Evolutionary conservation across 2,329 filamentous ascomycete species (phyloP).

Genomic region (Neoarthrinium moseri): DNA sequence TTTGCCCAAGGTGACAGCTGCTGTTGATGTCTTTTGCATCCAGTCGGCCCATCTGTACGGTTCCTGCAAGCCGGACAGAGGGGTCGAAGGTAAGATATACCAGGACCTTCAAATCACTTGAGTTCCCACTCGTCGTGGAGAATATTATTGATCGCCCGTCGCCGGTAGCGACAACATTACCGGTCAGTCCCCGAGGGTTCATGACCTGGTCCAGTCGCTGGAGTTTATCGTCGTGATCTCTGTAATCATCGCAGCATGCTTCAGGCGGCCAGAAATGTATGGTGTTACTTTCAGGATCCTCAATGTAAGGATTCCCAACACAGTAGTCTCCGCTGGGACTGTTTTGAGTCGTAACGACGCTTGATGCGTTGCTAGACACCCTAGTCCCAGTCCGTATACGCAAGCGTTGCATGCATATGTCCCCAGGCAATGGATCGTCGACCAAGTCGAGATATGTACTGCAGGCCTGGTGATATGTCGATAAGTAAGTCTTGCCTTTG

Average conservation of each 20-base stretch:
- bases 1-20: not conserved
- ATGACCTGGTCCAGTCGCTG: conserved; percentile 19
- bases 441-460: conserved; percentile 60
- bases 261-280: conserved; percentile 26
- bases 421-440: conserved; percentile 42
- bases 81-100: conserved; percentile 29
- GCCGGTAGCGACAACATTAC: conserved; percentile 17
- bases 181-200: conserved; percentile 17
- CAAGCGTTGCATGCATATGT: conserved; percentile 32
- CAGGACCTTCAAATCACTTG: conserved; percentile 17
- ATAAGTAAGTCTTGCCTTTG: conserved; percentile 51
- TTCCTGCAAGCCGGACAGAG: conserved; percentile 19
- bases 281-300: conserved; percentile 18
- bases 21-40: not conserved
- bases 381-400: conserved; percentile 50
- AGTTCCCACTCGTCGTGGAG: conserved; percentile 15
- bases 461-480: conserved; percentile 52
- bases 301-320: too few relatives aligned
- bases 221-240: too few relatives aligned
- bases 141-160: conserved; percentile 28
- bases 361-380: too few relatives aligned
- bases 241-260: too few relatives aligned
- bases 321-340: too few relatives aligned
- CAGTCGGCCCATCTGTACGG: conserved; percentile 17
- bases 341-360: too few relatives aligned